A percentile compares a stretch with the other conserved stretches of the same genome.
phyloP scores from a whole-genome alignment of 1,284 basidiomycete genomes.

The Apiotrichum domesticum region DNA sequence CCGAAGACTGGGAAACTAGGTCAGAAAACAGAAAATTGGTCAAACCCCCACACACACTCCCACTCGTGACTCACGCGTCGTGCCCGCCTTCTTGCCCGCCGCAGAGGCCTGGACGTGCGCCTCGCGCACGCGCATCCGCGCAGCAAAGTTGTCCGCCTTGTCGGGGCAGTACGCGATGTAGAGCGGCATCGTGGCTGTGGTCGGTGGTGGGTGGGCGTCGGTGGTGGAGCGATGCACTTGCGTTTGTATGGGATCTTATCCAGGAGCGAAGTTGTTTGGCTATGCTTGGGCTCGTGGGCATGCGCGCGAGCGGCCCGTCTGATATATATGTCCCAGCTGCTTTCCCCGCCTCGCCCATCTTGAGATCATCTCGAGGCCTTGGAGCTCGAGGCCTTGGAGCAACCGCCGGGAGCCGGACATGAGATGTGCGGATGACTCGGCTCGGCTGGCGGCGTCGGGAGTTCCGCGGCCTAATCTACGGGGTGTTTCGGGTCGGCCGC shows the following conservation, averaged over 20 bases:
- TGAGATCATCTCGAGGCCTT: too few relatives aligned
- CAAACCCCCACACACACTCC: too few relatives aligned
- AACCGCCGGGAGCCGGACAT: neutral
- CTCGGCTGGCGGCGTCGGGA: too few relatives aligned
- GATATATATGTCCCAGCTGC: too few relatives aligned
- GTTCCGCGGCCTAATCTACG: too few relatives aligned
- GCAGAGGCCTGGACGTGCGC: slow-evolving; percentile 20
- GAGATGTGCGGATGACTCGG: neutral
- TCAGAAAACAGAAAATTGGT: too few relatives aligned
- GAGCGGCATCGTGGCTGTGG: slow-evolving; percentile 20
- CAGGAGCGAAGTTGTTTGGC: neutral
- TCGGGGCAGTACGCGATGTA: slow-evolving; percentile 37
- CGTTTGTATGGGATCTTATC: too few relatives aligned
- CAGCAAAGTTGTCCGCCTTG: slow-evolving; percentile 30
- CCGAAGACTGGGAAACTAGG: slow-evolving; percentile 9
- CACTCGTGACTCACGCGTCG: neutral
- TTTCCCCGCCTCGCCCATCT: too few relatives aligned
- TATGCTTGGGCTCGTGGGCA: too few relatives aligned
- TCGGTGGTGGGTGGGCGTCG: neutral
- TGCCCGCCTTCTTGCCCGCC: slow-evolving; percentile 4
- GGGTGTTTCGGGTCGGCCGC: too few relatives aligned
- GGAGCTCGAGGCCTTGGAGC: too few relatives aligned
- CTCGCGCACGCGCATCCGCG: slow-evolving; percentile 26
- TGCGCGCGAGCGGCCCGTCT: too few relatives aligned
- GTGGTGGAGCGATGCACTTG: neutral